Evolutionary conservation across 176 grass and related monocot genomes (phyloP), one percentile per base, ranked within the genome.

Genomic region (Eragrostis nindensis): DNA sequence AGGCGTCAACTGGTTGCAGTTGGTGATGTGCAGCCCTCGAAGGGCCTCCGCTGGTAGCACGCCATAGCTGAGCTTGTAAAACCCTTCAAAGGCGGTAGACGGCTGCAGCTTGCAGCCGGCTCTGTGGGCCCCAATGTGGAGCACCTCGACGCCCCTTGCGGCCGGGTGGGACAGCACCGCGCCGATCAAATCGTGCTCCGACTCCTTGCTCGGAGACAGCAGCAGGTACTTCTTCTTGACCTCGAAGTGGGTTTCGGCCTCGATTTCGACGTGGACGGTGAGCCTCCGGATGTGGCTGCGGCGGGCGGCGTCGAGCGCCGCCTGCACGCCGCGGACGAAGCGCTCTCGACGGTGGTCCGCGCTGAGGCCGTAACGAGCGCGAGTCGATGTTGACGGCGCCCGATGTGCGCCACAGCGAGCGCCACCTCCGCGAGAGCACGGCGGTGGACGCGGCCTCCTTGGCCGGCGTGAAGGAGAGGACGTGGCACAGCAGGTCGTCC

Each of bases 321-420:
- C 50, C 17, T 17, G 17, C 17, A 53, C 50, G 17, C 50, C 50
- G 5, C 50, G 50, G 50, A 53, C 17, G 17, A 53, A 53, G 50
- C 50, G 17, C 0, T 53, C 50, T 19, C n/a, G n/a, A n/a, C n/a
- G n/a, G n/a, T n/a, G n/a, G n/a, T n/a, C n/a, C 3, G 17, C 50
- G 16, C 14, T 53, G 50, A 7, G 6, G n/a, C n/a, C n/a, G n/a
- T n/a, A n/a, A n/a, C n/a, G n/a, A n/a, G n/a, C n/a, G n/a, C n/a
- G n/a, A 49, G 11, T 16, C 47, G 19, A 82, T 26, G 79, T 72
- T 82, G 55, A 82, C 44, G 19, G 69, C 69, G 41, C 79, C 67
- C 0, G 54, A 52, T 2, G 55, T 50, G 8, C 56, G 5, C 68
- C 68, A 82, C 13, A 82, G 42, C 13, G 4, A 60, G 29, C 27